A percentile compares a stretch with the other conserved stretches of the same genome.
Conservation (phyloP, 306 rosid genomes). For the Quercus mongolica region DNA sequence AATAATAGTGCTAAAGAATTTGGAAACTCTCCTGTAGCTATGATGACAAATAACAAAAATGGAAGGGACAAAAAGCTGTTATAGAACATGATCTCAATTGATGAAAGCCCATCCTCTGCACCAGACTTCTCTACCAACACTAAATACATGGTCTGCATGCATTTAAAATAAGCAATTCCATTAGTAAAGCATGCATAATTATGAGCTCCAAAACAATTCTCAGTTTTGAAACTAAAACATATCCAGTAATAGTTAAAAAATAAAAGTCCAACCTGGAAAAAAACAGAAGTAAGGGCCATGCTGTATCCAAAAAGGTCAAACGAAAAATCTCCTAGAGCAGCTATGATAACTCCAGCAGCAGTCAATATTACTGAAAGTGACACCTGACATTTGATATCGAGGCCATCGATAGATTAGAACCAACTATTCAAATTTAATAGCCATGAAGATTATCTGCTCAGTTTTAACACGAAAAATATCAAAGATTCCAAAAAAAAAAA, state of each 20-base stretch:
- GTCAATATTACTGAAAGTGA: constrained; percentile 69
- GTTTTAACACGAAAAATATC: constrained; percentile 2
- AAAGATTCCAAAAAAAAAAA: constrained; percentile 3
- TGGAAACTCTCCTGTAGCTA: constrained; percentile 91
- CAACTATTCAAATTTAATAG: constrained; percentile 14
- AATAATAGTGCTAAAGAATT: constrained; percentile 63
- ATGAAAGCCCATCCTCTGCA: constrained; percentile 89
- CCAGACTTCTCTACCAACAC: constrained; percentile 94
- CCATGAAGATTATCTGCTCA: constrained; percentile 5
- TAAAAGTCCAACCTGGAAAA: constrained; percentile 66
- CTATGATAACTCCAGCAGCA: constrained; percentile 87
- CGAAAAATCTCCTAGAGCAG: constrained; percentile 91
- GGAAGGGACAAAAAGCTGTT: constrained; percentile 94
- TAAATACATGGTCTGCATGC: constrained; percentile 90
- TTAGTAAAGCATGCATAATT: constrained; percentile 24
- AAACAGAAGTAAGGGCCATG: constrained; percentile 91
- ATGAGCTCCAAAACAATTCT: neutral
- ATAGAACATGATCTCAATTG: constrained; percentile 91
- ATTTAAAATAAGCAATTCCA: constrained; percentile 13
- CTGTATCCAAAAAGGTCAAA: constrained; percentile 87
- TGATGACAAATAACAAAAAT: constrained; percentile 77
- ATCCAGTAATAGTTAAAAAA: constrained; percentile 6
- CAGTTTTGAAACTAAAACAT: neutral
- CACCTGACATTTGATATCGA: constrained; percentile 56
- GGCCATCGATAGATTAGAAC: constrained; percentile 1